These are phyloP conservation scores for Rhizomucor pusillus DNA, from an alignment of 371 early-diverging fungal species.

Conservation along the genomic window DNA sequence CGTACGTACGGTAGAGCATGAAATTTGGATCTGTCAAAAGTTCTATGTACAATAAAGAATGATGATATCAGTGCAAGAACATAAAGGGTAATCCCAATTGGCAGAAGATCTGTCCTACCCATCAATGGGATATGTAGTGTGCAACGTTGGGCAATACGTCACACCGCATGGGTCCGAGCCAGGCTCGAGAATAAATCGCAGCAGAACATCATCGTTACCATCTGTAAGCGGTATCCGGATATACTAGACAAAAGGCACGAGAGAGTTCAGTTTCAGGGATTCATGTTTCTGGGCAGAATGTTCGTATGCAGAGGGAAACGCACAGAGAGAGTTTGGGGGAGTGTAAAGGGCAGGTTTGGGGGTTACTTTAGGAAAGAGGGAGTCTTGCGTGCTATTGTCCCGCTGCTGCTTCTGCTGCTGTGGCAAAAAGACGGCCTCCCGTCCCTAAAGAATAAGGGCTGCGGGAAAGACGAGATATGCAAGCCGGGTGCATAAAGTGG, in stretches of 20 bases:
- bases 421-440: not conserved
- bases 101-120: too few species aligned
- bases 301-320: slow-evolving; percentile 16
- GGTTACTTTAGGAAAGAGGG: not conserved
- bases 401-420: too few species aligned
- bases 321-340: slow-evolving; percentile 1
- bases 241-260: slow-evolving; percentile 49
- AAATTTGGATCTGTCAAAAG: slow-evolving; percentile 36
- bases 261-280: not conserved
- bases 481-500: slow-evolving; percentile 5
- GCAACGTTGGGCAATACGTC: slow-evolving; percentile 51
- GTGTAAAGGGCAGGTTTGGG: not conserved
- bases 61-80: not conserved
- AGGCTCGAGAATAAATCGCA: slow-evolving; percentile 80
- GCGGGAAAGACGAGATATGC: slow-evolving; percentile 1
- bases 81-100: too few species aligned
- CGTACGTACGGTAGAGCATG: slow-evolving; percentile 34
- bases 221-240: slow-evolving; percentile 77
- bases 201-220: slow-evolving; percentile 47
- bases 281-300: slow-evolving; percentile 18
- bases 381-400: not conserved
- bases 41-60: slow-evolving; percentile 11
- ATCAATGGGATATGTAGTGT: slow-evolving; percentile 81
- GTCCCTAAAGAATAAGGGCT: not conserved
- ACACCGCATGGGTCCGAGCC: slow-evolving; percentile 67